These are phyloP conservation scores for Penstemon barbatus DNA, from an alignment of 257 asterid genomes.

Conservation along the genomic window DNA sequence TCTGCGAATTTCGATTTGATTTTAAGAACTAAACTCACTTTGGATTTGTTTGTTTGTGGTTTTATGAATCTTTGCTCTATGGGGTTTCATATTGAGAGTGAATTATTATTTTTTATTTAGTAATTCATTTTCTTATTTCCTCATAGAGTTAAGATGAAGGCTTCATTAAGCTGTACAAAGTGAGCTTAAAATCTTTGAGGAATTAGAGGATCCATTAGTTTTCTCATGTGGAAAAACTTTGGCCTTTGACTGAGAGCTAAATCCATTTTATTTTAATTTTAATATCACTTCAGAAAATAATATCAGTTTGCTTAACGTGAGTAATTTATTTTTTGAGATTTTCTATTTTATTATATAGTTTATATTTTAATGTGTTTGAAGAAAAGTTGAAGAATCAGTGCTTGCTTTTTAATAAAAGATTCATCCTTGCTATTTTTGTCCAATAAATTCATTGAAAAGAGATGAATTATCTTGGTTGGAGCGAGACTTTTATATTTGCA, in stretches of 20 bases:
- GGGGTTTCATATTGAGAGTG: conserved; percentile 14
- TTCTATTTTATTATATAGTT: too few relatives aligned
- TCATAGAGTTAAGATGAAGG: conserved; percentile 42
- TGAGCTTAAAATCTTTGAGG: conserved; percentile 32
- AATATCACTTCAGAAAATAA: not conserved
- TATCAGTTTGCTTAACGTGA: not conserved
- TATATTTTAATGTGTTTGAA: too few relatives aligned
- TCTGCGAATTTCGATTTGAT: conserved; percentile 33
- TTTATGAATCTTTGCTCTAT: conserved; percentile 49
- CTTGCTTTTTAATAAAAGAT: too few relatives aligned
- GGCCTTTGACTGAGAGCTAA: conserved; percentile 63
- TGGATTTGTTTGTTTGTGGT: conserved; percentile 31
- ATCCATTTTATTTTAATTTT: not conserved
- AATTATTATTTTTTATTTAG: not conserved
- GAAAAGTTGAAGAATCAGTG: too few relatives aligned
- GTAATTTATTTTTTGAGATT: too few relatives aligned
- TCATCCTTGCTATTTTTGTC: too few relatives aligned
- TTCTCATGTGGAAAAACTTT: conserved; percentile 55
- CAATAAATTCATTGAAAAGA: too few relatives aligned
- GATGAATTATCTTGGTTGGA: too few relatives aligned
- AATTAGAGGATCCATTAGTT: conserved; percentile 19
- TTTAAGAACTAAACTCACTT: conserved; percentile 30
- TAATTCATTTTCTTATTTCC: not conserved
- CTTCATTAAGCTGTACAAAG: conserved; percentile 10
- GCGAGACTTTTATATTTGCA: too few relatives aligned